Conservation (phyloP, 2,329 filamentous ascomycete species). For the Ophiosphaerella herpotricha region DNA sequence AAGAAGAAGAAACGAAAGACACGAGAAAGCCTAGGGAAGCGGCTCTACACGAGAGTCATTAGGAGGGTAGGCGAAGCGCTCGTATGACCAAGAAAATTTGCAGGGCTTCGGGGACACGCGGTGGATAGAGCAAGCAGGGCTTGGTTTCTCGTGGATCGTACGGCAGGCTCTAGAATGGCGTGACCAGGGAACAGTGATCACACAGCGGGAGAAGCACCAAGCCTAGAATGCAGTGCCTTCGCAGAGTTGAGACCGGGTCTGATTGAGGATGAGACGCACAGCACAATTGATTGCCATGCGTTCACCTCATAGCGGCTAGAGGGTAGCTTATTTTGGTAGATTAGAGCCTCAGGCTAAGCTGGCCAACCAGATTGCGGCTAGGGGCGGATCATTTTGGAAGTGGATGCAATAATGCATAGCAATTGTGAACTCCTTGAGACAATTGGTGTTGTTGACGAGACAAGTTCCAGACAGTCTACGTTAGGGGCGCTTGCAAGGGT, state of each 20-base stretch:
- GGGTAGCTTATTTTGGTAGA: conserved; percentile 25
- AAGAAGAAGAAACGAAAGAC: conserved; percentile 31
- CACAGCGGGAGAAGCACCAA: conserved; percentile 38
- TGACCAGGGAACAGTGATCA: conserved; percentile 29
- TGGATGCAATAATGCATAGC: conserved; percentile 30
- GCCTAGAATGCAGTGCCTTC: conserved; percentile 26
- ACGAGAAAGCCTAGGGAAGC: conserved; percentile 33
- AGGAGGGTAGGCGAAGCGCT: conserved; percentile 24
- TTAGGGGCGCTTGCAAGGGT: conserved; percentile 25
- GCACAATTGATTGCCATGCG: conserved; percentile 34
- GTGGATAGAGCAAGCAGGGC: conserved; percentile 19
- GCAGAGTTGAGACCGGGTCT: conserved; percentile 39
- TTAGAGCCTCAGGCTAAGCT: conserved; percentile 20
- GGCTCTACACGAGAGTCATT: conserved; percentile 36
- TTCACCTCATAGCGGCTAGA: conserved; percentile 20
- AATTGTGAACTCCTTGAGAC: conserved; percentile 41
- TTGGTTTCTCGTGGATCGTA: conserved; percentile 24
- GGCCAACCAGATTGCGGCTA: conserved; percentile 32
- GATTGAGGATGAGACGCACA: conserved; percentile 41
- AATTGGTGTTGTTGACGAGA: conserved; percentile 46
- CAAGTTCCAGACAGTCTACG: conserved; percentile 20
- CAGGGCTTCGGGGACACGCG: conserved; percentile 6
- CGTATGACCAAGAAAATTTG: conserved; percentile 32
- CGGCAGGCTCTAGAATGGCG: conserved; percentile 30
- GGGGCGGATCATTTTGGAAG: conserved; percentile 11